Percentiles rank a stretch among this genome's conserved stretches.
Conservation (phyloP, 805 yeast genomes). For the Millerozyma acaciae region DNA sequence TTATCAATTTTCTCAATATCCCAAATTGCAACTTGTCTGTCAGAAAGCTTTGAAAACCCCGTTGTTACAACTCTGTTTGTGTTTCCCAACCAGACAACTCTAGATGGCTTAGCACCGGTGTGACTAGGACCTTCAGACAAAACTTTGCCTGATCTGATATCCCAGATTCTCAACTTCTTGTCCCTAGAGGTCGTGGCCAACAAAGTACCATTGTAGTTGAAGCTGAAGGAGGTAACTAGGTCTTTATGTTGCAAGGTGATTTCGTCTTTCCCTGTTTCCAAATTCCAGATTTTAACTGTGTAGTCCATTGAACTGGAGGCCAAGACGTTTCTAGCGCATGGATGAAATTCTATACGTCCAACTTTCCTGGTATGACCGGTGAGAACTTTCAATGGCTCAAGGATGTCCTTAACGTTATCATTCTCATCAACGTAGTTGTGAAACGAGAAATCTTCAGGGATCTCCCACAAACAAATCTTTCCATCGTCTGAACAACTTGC, state of each 20-base stretch:
- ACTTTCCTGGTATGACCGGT: slow-evolving; percentile 91
- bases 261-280: slow-evolving; percentile 66
- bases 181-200: slow-evolving; percentile 90
- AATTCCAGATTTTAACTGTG: slow-evolving; percentile 87
- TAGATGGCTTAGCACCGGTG: slow-evolving; percentile 84
- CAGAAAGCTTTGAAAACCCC: slow-evolving; percentile 89
- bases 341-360: slow-evolving; percentile 88
- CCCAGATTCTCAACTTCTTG: slow-evolving; percentile 88
- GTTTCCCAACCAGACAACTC: slow-evolving; percentile 89
- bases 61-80: slow-evolving; percentile 84
- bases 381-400: slow-evolving; percentile 61
- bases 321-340: slow-evolving; percentile 78
- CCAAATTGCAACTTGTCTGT: slow-evolving; percentile 96
- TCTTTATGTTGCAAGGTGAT: slow-evolving; percentile 82
- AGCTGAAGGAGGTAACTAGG: slow-evolving; percentile 87
- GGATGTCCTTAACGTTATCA: slow-evolving; percentile 61
- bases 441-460: slow-evolving; percentile 78
- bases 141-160: slow-evolving; percentile 68
- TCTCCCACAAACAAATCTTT: slow-evolving; percentile 78
- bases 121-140: slow-evolving; percentile 87
- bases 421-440: slow-evolving; percentile 51
- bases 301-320: slow-evolving; percentile 91
- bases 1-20: slow-evolving; percentile 65
- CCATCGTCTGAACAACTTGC: slow-evolving; percentile 82
- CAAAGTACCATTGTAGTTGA: slow-evolving; percentile 83